A percentile compares a stretch with the other conserved stretches of the same genome.
These are phyloP conservation scores for Rhizopus microsporus DNA, from an alignment of 371 early-diverging fungal genomes.

Conservation along the genomic window DNA sequence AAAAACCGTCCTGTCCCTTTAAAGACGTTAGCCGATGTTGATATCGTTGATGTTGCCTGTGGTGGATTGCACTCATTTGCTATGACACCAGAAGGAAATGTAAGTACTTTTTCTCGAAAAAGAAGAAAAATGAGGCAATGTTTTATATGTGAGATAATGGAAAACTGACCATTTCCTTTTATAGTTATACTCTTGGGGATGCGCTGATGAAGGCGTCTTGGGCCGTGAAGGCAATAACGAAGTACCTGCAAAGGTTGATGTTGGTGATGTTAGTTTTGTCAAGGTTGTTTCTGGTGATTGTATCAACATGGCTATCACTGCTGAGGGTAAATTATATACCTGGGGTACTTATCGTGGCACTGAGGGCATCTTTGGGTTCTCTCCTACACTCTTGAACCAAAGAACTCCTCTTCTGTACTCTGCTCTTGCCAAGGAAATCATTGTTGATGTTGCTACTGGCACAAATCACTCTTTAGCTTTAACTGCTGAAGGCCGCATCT, in stretches of 20 bases:
- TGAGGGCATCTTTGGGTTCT: constrained; percentile 76
- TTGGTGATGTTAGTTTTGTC: constrained; percentile 66
- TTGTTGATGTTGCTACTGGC: constrained; percentile 87
- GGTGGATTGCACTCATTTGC: constrained; percentile 93
- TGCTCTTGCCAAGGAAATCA: constrained; percentile 37
- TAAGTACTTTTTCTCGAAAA: no score
- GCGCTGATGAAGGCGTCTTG: constrained; percentile 98
- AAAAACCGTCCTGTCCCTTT: constrained; percentile 77
- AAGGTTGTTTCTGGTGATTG: constrained; percentile 95
- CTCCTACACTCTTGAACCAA: constrained; percentile 67
- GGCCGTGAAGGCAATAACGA: constrained; percentile 88
- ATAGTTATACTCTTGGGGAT: constrained; percentile 93
- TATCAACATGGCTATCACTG: constrained; percentile 86
- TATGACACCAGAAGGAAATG: constrained; percentile 73
- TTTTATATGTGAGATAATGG: neutral
- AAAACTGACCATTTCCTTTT: neutral
- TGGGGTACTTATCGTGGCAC: constrained; percentile 93
- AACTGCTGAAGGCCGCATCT: constrained; percentile 74
- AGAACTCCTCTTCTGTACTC: constrained; percentile 59
- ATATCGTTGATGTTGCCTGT: constrained; percentile 78
- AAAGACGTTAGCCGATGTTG: constrained; percentile 58
- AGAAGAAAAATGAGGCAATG: constrained; percentile 9
- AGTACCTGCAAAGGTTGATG: constrained; percentile 40
- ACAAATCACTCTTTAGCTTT: constrained; percentile 91
- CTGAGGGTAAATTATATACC: constrained; percentile 83